Conservation (phyloP, 2,329 filamentous ascomycete species). For the Arthrobotrys musiformis region DNA sequence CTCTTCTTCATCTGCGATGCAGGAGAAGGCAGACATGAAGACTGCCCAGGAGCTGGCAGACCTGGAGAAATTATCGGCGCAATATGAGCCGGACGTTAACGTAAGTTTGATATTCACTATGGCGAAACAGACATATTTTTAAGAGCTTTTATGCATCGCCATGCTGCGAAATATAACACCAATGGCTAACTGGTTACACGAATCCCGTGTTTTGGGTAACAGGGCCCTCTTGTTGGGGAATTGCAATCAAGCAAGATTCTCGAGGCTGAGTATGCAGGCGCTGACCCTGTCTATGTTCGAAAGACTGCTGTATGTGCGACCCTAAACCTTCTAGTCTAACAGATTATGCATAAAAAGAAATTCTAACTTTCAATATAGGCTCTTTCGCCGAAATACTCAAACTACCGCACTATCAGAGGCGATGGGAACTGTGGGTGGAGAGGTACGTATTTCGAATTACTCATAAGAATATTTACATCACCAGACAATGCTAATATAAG, state of each 20-base stretch:
- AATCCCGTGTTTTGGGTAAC: conserved; percentile 23
- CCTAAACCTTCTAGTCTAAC: conserved; percentile 11
- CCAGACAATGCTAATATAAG: background rate
- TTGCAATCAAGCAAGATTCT: conserved; percentile 81
- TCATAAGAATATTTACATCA: conserved; percentile 57
- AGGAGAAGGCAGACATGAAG: conserved; percentile 37
- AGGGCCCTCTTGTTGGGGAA: conserved; percentile 86
- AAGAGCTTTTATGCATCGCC: background rate
- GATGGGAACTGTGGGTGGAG: conserved; percentile 98
- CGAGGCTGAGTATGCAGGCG: conserved; percentile 85
- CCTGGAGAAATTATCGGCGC: conserved; percentile 57
- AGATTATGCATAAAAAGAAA: conserved; percentile 51
- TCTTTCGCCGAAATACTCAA: conserved; percentile 83
- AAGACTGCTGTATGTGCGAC: conserved; percentile 80
- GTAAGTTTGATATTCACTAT: conserved; percentile 26
- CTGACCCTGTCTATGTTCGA: conserved; percentile 82
- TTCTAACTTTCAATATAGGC: conserved; percentile 67
- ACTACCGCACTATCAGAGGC: conserved; percentile 86
- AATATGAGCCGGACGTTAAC: conserved; percentile 57
- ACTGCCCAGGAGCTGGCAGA: conserved; percentile 54
- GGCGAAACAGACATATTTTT: too few species aligned
- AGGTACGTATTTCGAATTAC: conserved; percentile 71
- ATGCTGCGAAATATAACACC: background rate
- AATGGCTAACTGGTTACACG: background rate
- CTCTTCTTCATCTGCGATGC: conserved; percentile 4